These are phyloP conservation scores for Limonium bicolor DNA, from an alignment of 148 eudicot species.

Conservation along the genomic window DNA sequence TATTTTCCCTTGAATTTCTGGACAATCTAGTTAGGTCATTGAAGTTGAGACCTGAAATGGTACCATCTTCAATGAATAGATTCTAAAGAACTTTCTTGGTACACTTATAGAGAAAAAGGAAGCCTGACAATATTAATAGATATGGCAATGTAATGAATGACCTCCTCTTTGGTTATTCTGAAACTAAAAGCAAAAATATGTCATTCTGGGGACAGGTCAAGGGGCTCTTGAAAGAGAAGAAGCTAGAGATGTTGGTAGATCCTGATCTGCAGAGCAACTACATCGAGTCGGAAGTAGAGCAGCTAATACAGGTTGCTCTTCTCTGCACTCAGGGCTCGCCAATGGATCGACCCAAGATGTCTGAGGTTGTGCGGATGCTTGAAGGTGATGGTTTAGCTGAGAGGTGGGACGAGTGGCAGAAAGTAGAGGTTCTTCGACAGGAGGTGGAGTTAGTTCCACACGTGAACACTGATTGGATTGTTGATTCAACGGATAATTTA, in stretches of 20 bases:
- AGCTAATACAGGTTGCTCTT: slow-evolving; percentile 9
- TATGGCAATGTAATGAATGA: no score
- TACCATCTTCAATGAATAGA: background rate
- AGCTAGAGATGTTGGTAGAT: slow-evolving; percentile 10
- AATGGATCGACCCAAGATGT: slow-evolving; percentile 9
- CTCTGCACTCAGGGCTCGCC: slow-evolving; percentile 12
- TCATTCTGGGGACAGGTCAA: slow-evolving; percentile 4
- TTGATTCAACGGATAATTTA: slow-evolving; percentile 20
- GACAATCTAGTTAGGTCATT: background rate
- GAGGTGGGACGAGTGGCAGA: slow-evolving; percentile 46
- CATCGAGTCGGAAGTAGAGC: slow-evolving; percentile 8
- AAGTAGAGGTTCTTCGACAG: slow-evolving; percentile 25
- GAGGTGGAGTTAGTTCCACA: slow-evolving; percentile 18
- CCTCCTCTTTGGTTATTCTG: no score
- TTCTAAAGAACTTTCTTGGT: background rate
- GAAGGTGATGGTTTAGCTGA: slow-evolving; percentile 11
- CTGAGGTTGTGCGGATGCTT: slow-evolving; percentile 8
- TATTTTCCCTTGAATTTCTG: background rate
- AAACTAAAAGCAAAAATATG: background rate
- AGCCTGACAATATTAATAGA: no score
- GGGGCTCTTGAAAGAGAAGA: slow-evolving; percentile 10
- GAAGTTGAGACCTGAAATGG: background rate
- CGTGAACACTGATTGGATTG: slow-evolving; percentile 18
- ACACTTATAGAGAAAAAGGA: no score
- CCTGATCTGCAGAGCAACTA: slow-evolving; percentile 6